Base-by-base conservation (phyloP, 495 filamentous ascomycete genomes). In the Rhypophila decipiens region DNA sequence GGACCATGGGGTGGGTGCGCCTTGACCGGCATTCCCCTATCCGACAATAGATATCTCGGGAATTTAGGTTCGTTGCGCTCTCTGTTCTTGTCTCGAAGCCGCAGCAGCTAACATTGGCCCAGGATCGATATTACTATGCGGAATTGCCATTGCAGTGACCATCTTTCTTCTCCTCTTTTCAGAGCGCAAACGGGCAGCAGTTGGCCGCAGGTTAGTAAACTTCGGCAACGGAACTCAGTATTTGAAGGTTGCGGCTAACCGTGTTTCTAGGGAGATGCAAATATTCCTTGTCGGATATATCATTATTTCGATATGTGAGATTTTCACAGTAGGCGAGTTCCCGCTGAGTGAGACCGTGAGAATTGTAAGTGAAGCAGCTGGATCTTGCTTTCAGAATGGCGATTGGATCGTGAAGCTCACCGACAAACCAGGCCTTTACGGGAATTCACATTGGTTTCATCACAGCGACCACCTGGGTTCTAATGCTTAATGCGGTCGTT, bases 391-490 rank as follows among this genome's bases (percentile, higher is more conserved):
- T n/a, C n/a, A n/a, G 55, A 20, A 59, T 55, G 31, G 17, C 47
- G 56, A 44, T 37, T 12, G 22, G n/a, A n/a, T 7, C 21, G 11
- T 17, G 18, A 39, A 54, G 37, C 55, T 61, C 49, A 60, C 39
- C 22, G 7, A 24, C 4, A 48, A 10, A 15, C 3, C 54, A 95
- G 88, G 91, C 80, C 15, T 99, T 99, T 60, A 86, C 84, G 24
- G 94, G 86, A n/a, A 81, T 90, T 11, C 93, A 99, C 63, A 77
- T 99, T 44, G 94, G 88, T 37, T 78, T 87, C 37, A 95, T 97
- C 46, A 77, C 85, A 40, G 87, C 90, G 29, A 90, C 88, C 8
- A 74, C 81, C 47, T 99, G 93, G 93, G 82, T 95, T 24, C 75
- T 99, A 2, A 77, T 99, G 58, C 70, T 99, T 47, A 97, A 97